phyloP scores from a whole-genome alignment of 176 grass and related monocot species.

The Zizania latifolia region DNA sequence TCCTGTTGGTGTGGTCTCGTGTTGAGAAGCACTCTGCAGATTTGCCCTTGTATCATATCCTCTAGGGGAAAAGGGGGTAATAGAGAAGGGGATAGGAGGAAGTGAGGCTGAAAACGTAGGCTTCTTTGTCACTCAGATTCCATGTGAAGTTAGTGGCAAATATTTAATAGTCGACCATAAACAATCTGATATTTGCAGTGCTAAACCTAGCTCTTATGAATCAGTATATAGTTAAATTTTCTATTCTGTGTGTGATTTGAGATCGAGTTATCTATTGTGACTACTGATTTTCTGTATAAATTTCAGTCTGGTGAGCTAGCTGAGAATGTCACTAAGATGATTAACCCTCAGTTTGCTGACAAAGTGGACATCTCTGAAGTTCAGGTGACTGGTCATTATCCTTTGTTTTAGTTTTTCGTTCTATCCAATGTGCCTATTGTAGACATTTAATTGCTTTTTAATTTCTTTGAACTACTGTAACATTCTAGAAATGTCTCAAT shows the following conservation, averaged over 20 bases:
- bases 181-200: not conserved
- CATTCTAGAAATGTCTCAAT: conserved; percentile 7
- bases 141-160: not conserved
- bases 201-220: not conserved
- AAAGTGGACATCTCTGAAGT: conserved; percentile 98
- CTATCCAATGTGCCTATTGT: conserved; percentile 9
- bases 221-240: not conserved
- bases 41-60: not conserved
- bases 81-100: not conserved
- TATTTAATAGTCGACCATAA: not conserved
- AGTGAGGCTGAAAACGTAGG: not conserved
- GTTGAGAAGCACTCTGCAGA: not conserved
- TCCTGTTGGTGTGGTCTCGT: not conserved
- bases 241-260: not conserved
- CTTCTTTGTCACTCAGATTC: not conserved
- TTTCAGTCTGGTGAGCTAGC: conserved; percentile 87
- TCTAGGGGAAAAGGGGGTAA: not conserved
- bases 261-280: conserved; percentile 5
- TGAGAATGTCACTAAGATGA: conserved; percentile 96
- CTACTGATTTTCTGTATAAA: conserved; percentile 20
- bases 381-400: conserved; percentile 53
- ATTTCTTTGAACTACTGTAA: conserved; percentile 1
- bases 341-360: conserved; percentile 73
- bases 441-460: not conserved
- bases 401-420: not conserved